Percentiles rank a stretch among this genome's conserved stretches.
Evolutionary conservation across 257 asterid species (phyloP).

Genomic region (Nicotiana sylvestris): DNA sequence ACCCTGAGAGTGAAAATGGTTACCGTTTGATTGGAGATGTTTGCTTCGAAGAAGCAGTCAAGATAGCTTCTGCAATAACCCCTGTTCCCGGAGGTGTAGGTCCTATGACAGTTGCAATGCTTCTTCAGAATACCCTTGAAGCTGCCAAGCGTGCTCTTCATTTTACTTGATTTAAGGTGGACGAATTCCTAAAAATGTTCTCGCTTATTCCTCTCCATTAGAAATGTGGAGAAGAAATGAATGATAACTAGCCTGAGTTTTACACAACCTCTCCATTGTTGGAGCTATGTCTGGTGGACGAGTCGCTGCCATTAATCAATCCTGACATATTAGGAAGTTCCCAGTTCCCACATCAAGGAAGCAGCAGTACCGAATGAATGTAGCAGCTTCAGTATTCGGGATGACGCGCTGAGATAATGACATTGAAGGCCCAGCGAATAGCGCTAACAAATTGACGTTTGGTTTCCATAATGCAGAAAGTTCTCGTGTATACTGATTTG

Average conservation of each 20-base stretch:
- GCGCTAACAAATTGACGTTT: not conserved
- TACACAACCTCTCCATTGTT: not conserved
- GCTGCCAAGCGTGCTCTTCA: conserved; percentile 58
- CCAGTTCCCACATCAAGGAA: not conserved
- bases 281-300: not conserved
- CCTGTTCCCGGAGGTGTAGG: conserved; percentile 99
- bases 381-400: conserved; percentile 1
- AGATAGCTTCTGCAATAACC: conserved; percentile 67
- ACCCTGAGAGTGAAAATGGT: conserved; percentile 51
- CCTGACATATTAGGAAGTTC: not conserved
- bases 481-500: not conserved
- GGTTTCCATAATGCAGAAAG: conserved; percentile 5
- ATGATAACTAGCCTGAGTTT: not conserved
- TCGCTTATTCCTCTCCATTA: not conserved
- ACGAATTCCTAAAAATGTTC: not conserved
- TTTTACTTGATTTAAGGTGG: conserved; percentile 16
- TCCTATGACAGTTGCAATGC: conserved; percentile 93
- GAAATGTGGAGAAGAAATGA: not conserved
- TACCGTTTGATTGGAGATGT: conserved; percentile 75
- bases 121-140: conserved; percentile 69
- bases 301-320: not conserved
- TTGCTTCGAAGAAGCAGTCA: conserved; percentile 69
- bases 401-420: not conserved
- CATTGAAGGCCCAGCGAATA: not conserved
- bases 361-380: not conserved